Base-by-base conservation (phyloP, 345 rosid genomes). In the Rhodamnia rubescens region DNA sequence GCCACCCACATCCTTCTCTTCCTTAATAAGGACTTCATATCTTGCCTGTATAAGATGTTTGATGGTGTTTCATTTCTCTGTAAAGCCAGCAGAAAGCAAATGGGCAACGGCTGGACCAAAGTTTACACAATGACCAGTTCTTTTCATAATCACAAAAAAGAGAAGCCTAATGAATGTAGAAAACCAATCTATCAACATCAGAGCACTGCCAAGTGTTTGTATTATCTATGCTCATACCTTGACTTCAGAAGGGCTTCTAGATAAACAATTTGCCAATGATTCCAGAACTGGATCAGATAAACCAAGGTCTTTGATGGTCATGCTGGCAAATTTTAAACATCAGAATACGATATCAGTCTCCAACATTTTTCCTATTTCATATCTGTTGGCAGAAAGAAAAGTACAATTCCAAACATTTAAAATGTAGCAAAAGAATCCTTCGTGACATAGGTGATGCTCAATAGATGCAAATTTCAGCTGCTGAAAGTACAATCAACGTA, bases 11-110 rank as follows among this genome's bases (percentile, higher is more conserved):
- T 88, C 86, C 88, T 92, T 91, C 89, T 91, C 96, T 69, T 94
- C 94, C 89, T 91, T 94, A 54, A 88, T 85, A 86, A 98, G 96
- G 86, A 88, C 88, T 90, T 93, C 98, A 86, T 92, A 90, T 96
- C 99, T 96, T 92, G 96, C 99, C 99, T 97, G 99, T 94, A 97
- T 93, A 96, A 96, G 99, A 96, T 92, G 98, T 93, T 97, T 89
- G 95, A 92, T 83, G 94, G 93, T 93, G 98, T 94, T 93, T 96
- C 98, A 97, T 95, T 93, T 94, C 95, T 94, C 95, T 94, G 99
- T 92, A 91, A 92, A 92, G 93, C 90, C 92, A 92, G 92, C 95
- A 96, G 82, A 92, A 91, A 88, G 93, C 85, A 92, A 96, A 93
- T 90, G 95, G 98, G 98, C 93, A 92, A 91, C 90, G 82, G 95